Percentiles rank a stretch among this genome's conserved stretches.
Conservation (phyloP, 129 eudicot genomes). For the Ambrosia trifida region DNA sequence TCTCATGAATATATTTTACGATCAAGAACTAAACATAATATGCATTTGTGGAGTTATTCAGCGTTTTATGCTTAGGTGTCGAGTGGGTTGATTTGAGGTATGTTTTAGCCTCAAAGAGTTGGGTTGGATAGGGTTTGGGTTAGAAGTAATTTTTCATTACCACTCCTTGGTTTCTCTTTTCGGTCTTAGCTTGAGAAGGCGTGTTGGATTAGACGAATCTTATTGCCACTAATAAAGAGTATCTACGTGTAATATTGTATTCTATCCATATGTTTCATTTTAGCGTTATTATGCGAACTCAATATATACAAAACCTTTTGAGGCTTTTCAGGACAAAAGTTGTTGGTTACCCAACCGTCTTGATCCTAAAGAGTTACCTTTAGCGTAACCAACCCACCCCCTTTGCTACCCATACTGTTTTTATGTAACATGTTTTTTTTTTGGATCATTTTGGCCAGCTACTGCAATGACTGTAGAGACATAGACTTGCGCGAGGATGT, state of each 20-base stretch:
- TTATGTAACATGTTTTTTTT: not conserved
- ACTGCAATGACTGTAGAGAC: conserved; percentile 94
- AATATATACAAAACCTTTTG: not conserved
- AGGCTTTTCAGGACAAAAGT: not conserved
- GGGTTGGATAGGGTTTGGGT: not conserved
- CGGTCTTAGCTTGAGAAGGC: too few species aligned
- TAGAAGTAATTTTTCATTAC: not conserved
- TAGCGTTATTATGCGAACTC: not conserved
- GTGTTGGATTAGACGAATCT: too few species aligned
- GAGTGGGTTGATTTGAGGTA: not conserved
- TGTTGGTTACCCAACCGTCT: not conserved
- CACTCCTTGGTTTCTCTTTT: not conserved
- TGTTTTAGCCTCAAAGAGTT: not conserved
- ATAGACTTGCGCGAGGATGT: conserved; percentile 76
- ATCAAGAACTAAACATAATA: not conserved
- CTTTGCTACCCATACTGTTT: not conserved
- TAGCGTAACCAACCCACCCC: too few species aligned
- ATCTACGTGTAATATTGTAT: too few species aligned
- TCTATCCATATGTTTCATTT: not conserved
- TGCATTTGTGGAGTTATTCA: not conserved
- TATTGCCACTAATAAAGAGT: too few species aligned
- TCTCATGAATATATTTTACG: not conserved
- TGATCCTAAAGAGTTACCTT: not conserved
- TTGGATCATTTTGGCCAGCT: conserved; percentile 51
- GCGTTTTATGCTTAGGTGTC: not conserved